These are phyloP conservation scores for Mycena belliarum DNA, from an alignment of 768 basidiomycete species.

Conservation along the genomic window DNA sequence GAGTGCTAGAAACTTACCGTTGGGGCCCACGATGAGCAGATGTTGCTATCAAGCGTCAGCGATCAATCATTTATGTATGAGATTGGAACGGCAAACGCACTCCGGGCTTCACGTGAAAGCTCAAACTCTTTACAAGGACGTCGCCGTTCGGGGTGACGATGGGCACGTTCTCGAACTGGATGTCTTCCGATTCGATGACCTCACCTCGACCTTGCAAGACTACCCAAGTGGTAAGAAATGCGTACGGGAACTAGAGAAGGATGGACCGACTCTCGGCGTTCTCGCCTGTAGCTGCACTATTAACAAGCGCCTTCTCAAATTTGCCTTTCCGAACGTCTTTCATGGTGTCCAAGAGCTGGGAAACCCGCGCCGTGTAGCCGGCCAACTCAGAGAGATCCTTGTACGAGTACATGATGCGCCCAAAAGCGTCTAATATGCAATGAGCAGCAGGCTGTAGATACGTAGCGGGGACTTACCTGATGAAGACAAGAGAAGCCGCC, in stretches of 20 bases:
- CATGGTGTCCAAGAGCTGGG: slow-evolving; percentile 88
- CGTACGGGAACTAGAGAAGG: background rate
- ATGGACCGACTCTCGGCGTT: slow-evolving; percentile 67
- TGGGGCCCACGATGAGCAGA: slow-evolving; percentile 90
- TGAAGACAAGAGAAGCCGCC: slow-evolving; percentile 83
- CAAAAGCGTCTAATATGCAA: slow-evolving; percentile 83
- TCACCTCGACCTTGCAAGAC: slow-evolving; percentile 80
- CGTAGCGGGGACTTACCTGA: slow-evolving; percentile 61
- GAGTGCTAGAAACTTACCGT: slow-evolving; percentile 52
- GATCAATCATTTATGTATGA: background rate
- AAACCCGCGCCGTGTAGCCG: slow-evolving; percentile 92
- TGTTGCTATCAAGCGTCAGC: slow-evolving; percentile 65
- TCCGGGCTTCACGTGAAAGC: slow-evolving; percentile 87
- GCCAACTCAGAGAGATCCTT: slow-evolving; percentile 96
- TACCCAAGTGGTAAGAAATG: slow-evolving; percentile 38
- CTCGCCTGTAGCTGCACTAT: slow-evolving; percentile 68
- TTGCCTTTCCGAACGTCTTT: slow-evolving; percentile 79
- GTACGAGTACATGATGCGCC: slow-evolving; percentile 95
- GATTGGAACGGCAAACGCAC: slow-evolving; percentile 40
- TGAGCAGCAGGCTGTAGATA: too few species aligned
- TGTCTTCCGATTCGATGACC: slow-evolving; percentile 83
- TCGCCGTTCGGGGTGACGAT: slow-evolving; percentile 97
- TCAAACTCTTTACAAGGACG: slow-evolving; percentile 79
- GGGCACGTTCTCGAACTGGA: slow-evolving; percentile 90
- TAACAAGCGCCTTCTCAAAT: slow-evolving; percentile 87